phyloP scores from a whole-genome alignment of 345 rosid genomes.

The Eutrema japonicum region DNA sequence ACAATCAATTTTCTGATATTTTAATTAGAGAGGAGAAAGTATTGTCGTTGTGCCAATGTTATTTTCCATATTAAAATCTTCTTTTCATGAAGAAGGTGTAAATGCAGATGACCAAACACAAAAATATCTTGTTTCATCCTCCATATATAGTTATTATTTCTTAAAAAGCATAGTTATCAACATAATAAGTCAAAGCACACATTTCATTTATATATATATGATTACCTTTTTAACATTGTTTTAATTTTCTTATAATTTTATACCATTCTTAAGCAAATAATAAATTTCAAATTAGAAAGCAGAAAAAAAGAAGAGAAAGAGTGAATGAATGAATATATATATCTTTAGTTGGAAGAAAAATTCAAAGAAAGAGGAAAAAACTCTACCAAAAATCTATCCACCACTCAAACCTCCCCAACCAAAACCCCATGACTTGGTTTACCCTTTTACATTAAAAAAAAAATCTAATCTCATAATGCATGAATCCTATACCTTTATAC shows the following conservation, averaged over 20 bases:
- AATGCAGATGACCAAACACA: slow-evolving; percentile 28
- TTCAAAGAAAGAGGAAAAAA: background rate
- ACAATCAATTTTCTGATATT: slow-evolving; percentile 5
- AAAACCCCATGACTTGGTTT: slow-evolving; percentile 46
- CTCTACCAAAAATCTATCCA: slow-evolving; percentile 46
- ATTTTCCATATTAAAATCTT: background rate
- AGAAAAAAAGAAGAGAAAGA: background rate
- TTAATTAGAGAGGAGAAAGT: background rate
- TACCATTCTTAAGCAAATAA: background rate
- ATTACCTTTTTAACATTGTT: background rate
- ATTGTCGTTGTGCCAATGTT: background rate
- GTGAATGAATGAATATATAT: background rate
- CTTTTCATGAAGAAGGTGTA: background rate
- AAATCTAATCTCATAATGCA: slow-evolving; percentile 25
- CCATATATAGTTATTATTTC: background rate
- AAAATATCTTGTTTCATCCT: slow-evolving; percentile 1
- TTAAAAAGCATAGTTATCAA: slow-evolving; percentile 3
- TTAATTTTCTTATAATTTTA: background rate
- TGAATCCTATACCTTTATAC: slow-evolving; percentile 36
- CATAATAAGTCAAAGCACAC: background rate
- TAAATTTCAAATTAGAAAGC: background rate
- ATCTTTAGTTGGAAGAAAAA: slow-evolving; percentile 21
- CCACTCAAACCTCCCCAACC: slow-evolving; percentile 46
- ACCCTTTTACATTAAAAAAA: slow-evolving; percentile 19
- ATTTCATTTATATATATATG: background rate